Conservation (phyloP, 2,329 filamentous ascomycete genomes). For the Furcasterigmium furcatum region DNA sequence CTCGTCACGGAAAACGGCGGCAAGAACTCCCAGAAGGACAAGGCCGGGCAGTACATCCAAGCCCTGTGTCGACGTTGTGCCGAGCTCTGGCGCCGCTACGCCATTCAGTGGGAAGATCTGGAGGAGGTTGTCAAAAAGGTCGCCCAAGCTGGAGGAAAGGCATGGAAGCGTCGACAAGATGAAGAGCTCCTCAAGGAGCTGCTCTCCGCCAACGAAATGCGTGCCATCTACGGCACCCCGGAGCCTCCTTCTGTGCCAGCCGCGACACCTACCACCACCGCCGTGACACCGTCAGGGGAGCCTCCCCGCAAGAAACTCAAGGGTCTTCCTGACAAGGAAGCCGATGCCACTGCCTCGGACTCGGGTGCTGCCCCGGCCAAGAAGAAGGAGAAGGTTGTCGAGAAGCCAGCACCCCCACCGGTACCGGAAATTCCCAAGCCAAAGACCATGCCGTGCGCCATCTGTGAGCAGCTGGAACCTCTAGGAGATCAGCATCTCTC, state of each 20-base stretch:
- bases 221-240: slow-evolving; percentile 37
- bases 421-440: slow-evolving; percentile 76
- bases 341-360: slow-evolving; percentile 44
- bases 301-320: slow-evolving; percentile 66
- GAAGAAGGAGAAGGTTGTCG: slow-evolving; percentile 52
- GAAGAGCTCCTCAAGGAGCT: slow-evolving; percentile 83
- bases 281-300: slow-evolving; percentile 35
- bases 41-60: slow-evolving; percentile 68
- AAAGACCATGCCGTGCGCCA: slow-evolving; percentile 75
- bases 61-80: slow-evolving; percentile 89
- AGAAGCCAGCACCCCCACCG: slow-evolving; percentile 59
- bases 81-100: slow-evolving; percentile 92
- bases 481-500: slow-evolving; percentile 69
- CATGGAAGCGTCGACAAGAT: slow-evolving; percentile 85
- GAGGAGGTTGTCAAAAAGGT: slow-evolving; percentile 91
- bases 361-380: slow-evolving; percentile 30
- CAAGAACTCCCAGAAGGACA: slow-evolving; percentile 73
- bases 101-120: slow-evolving; percentile 90
- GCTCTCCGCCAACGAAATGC: slow-evolving; percentile 60
- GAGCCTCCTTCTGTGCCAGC: slow-evolving; percentile 22
- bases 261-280: slow-evolving; percentile 21
- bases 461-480: slow-evolving; percentile 75
- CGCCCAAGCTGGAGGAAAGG: slow-evolving; percentile 71
- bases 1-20: slow-evolving; percentile 62
- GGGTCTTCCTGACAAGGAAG: slow-evolving; percentile 47